phyloP scores from a whole-genome alignment of 139 green algal species.

The Haematococcus lacustris region DNA sequence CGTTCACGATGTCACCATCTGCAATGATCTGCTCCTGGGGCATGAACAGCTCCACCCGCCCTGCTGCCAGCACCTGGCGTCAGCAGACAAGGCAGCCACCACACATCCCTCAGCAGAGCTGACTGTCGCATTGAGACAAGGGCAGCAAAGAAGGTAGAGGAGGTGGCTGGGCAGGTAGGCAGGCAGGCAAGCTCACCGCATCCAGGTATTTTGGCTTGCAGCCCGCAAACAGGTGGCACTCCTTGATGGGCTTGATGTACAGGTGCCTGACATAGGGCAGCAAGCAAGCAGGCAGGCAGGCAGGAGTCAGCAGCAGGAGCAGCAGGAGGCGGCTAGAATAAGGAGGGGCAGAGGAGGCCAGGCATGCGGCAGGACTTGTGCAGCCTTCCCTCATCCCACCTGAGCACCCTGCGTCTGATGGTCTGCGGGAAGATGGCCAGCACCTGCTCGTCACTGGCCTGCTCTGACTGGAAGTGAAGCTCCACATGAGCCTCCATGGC shows the following conservation, averaged over 20 bases:
- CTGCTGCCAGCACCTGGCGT: neutral
- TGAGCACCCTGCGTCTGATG: slow-evolving; percentile 20
- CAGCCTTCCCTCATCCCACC: too few species aligned
- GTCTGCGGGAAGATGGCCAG: slow-evolving; percentile 30
- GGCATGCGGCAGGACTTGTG: too few species aligned
- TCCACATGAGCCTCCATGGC: neutral
- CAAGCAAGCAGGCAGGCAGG: too few species aligned
- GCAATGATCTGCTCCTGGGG: neutral
- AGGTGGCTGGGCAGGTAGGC: too few species aligned
- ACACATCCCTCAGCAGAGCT: too few species aligned
- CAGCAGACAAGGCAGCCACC: too few species aligned
- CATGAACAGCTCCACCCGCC: slow-evolving; percentile 2
- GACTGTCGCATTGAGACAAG: too few species aligned
- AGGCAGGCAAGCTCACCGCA: too few species aligned
- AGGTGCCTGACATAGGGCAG: slow-evolving; percentile 52
- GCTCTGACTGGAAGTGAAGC: slow-evolving; percentile 2
- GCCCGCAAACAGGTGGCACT: slow-evolving; percentile 50
- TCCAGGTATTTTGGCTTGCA: slow-evolving; percentile 49
- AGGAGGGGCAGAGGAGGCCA: too few species aligned
- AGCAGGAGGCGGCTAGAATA: too few species aligned
- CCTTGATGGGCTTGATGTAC: slow-evolving; percentile 37
- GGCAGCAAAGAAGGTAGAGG: too few species aligned
- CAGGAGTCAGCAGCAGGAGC: too few species aligned
- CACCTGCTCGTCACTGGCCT: slow-evolving; percentile 12
- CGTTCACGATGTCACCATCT: neutral